A percentile compares a stretch with the other conserved stretches of the same genome.
Evolutionary conservation across 768 basidiomycete genomes (phyloP).

Genomic region (Exidia glandulosa): DNA sequence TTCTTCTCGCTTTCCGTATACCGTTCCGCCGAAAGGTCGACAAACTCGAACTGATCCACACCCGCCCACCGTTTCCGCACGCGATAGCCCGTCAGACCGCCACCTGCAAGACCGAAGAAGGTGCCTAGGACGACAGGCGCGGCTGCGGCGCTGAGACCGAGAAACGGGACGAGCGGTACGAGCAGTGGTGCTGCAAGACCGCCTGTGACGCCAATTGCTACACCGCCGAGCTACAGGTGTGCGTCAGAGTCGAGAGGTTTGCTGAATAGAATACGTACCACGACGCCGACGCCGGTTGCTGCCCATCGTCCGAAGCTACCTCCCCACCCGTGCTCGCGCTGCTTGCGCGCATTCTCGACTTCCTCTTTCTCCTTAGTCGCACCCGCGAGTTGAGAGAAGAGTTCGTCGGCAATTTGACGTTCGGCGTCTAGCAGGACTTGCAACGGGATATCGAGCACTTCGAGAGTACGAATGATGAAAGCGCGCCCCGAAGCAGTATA

Average conservation of each 20-base stretch:
- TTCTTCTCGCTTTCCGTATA: neutral
- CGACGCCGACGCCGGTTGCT: constrained; percentile 26
- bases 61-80: constrained; percentile 27
- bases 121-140: constrained; percentile 27
- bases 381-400: constrained; percentile 11
- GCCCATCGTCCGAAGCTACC: constrained; percentile 20
- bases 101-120: constrained; percentile 28
- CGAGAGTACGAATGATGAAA: neutral
- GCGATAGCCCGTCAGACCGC: constrained; percentile 25
- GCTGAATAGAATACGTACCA: constrained; percentile 7
- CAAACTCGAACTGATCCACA: constrained; percentile 27
- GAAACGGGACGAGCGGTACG: constrained; percentile 14
- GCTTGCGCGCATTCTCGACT: constrained; percentile 17
- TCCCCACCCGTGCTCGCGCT: constrained; percentile 26
- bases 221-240: constrained; percentile 17
- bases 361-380: constrained; percentile 13
- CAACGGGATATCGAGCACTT: constrained; percentile 8
- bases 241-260: neutral
- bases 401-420: constrained; percentile 6
- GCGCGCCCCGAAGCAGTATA: neutral
- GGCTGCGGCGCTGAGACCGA: constrained; percentile 16
- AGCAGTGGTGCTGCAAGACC: constrained; percentile 30
- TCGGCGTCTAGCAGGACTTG: constrained; percentile 9
- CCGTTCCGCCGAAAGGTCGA: constrained; percentile 18
- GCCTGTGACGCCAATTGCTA: constrained; percentile 27